phyloP scores from a whole-genome alignment of 495 filamentous ascomycete genomes.

The Mytilinidion resinicola region DNA sequence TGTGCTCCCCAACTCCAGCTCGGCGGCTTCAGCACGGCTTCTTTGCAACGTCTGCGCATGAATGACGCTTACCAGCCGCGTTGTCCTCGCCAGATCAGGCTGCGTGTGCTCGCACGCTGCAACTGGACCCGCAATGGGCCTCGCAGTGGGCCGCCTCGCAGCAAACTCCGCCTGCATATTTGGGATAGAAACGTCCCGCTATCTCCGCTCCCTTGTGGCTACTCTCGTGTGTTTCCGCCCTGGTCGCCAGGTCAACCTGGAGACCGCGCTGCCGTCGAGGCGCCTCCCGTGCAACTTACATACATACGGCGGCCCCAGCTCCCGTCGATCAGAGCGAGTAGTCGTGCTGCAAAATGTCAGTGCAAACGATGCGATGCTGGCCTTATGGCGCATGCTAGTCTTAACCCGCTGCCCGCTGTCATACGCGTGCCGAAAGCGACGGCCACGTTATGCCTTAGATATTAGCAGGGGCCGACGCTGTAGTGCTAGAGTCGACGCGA shows the following conservation, averaged over 20 bases:
- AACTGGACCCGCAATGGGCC: no score
- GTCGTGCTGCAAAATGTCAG: neutral
- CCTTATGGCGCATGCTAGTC: conserved; percentile 6
- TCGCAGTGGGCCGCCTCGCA: no score
- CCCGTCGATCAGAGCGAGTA: conserved; percentile 17
- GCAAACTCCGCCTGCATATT: neutral
- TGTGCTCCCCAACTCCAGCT: no score
- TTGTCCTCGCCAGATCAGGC: no score
- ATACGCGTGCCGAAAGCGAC: neutral
- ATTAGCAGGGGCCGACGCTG: no score
- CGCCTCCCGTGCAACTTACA: conserved; percentile 24
- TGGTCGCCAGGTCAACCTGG: neutral
- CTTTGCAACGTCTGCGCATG: no score
- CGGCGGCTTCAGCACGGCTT: no score
- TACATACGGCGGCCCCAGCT: conserved; percentile 20
- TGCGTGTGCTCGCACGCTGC: no score
- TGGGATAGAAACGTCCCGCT: conserved; percentile 1
- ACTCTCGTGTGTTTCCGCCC: neutral
- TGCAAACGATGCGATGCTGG: no score
- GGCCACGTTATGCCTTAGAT: no score
- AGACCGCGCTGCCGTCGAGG: neutral
- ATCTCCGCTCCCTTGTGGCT: neutral
- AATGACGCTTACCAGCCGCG: no score
- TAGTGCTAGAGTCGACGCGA: neutral
- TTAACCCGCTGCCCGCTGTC: neutral